A percentile compares a stretch with the other conserved stretches of the same genome.
Evolutionary conservation across 768 basidiomycete genomes (phyloP).

Genomic region (Phaeotremella skinneri): DNA sequence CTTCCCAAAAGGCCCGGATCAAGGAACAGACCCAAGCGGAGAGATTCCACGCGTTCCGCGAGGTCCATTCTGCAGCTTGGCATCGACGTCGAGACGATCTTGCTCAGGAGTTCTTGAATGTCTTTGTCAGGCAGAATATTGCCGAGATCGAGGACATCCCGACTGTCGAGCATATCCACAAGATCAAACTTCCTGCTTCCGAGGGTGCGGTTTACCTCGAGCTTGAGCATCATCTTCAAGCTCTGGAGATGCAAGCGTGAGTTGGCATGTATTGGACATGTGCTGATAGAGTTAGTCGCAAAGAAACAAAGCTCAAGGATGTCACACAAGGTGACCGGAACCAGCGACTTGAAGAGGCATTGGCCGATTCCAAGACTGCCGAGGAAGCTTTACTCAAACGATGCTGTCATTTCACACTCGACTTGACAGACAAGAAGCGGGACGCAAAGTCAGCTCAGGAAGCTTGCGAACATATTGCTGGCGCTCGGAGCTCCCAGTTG

Average conservation of each 20-base stretch:
- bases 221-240: conserved; percentile 85
- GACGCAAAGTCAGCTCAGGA: conserved; percentile 70
- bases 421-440: conserved; percentile 38
- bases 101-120: conserved; percentile 61
- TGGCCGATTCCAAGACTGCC: conserved; percentile 82
- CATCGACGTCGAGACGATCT: conserved; percentile 79
- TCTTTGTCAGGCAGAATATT: conserved; percentile 66
- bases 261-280: conserved; percentile 54
- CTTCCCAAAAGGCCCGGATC: conserved; percentile 73
- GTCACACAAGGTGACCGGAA: conserved; percentile 64
- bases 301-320: conserved; percentile 45
- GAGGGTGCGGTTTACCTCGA: conserved; percentile 94
- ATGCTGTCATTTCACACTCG: conserved; percentile 74
- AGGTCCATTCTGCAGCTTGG: conserved; percentile 88
- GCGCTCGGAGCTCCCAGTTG: conserved; percentile 74
- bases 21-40: conserved; percentile 86
- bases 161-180: conserved; percentile 63
- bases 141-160: conserved; percentile 97
- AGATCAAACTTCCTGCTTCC: conserved; percentile 76
- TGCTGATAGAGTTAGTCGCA: conserved; percentile 30
- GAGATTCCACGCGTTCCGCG: conserved; percentile 93
- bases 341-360: conserved; percentile 76
- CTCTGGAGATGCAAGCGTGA: conserved; percentile 72
- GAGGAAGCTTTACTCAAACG: conserved; percentile 85
- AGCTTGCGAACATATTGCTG: conserved; percentile 87